Evolutionary conservation across 768 basidiomycete species (phyloP).

Genomic region (Pleurotus platypus): DNA sequence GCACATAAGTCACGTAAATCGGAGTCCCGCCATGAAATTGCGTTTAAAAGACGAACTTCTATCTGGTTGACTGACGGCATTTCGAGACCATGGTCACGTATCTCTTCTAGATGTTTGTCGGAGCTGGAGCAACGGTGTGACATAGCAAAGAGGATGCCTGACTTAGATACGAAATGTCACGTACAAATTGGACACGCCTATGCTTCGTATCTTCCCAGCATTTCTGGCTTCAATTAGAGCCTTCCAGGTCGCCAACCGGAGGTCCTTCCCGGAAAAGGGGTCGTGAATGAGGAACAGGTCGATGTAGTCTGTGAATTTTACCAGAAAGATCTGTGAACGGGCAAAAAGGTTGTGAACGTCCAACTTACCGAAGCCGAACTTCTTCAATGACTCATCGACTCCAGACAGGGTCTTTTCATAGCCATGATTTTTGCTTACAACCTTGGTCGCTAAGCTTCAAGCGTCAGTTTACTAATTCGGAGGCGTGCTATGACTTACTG

Average conservation of each 20-base stretch:
- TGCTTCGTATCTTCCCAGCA: conserved; percentile 62
- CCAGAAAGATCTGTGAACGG: not conserved
- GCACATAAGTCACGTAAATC: not conserved
- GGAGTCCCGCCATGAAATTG: too few species aligned
- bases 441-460: conserved; percentile 57
- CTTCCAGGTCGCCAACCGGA: conserved; percentile 68
- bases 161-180: conserved; percentile 17
- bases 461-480: too few species aligned
- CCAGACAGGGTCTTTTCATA: conserved; percentile 58
- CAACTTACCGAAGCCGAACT: conserved; percentile 52
- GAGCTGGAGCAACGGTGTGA: conserved; percentile 34
- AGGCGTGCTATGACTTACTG: conserved; percentile 39
- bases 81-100: conserved; percentile 55
- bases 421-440: conserved; percentile 51
- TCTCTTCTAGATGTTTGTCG: conserved; percentile 72
- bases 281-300: conserved; percentile 82
- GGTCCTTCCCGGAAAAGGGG: conserved; percentile 57
- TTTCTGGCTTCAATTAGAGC: conserved; percentile 61
- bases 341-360: not conserved
- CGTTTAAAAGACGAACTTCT: conserved; percentile 45
- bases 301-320: conserved; percentile 37
- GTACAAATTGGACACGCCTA: conserved; percentile 87
- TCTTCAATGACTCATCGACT: conserved; percentile 58
- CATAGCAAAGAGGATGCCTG: not conserved
- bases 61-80: conserved; percentile 79